Conservation (phyloP, 257 asterid genomes). For the Anisodus acutangulus region DNA sequence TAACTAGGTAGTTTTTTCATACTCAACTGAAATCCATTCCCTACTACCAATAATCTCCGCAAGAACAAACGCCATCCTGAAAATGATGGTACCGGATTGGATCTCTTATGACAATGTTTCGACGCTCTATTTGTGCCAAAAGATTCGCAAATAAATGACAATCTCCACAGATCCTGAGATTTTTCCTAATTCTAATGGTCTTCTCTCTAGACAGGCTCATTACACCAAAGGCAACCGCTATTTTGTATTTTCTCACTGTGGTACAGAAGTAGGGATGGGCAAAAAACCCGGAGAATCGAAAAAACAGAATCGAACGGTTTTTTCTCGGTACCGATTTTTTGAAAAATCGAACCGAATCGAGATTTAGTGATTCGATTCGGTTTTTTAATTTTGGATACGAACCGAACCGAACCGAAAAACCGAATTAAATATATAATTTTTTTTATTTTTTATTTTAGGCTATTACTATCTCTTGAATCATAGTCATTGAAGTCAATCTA, state of each 20-base stretch:
- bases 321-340: too few relatives aligned
- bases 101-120: conserved; percentile 79
- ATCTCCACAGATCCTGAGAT: conserved; percentile 90
- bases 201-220: conserved; percentile 67
- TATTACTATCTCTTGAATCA: too few relatives aligned
- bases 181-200: conserved; percentile 76
- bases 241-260: conserved; percentile 94
- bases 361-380: too few relatives aligned
- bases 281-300: too few relatives aligned
- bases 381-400: too few relatives aligned
- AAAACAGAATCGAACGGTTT: too few relatives aligned
- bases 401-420: too few relatives aligned
- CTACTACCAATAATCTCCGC: conserved; percentile 89
- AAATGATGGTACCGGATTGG: conserved; percentile 94
- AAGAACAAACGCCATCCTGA: conserved; percentile 74
- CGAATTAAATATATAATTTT: too few relatives aligned
- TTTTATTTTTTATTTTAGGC: too few relatives aligned
- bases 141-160: conserved; percentile 83
- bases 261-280: conserved; percentile 64
- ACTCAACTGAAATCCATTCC: conserved; percentile 22
- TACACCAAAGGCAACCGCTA: conserved; percentile 72
- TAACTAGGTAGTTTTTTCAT: background rate
- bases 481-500: too few relatives aligned
- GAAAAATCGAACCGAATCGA: too few relatives aligned
- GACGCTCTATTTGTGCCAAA: conserved; percentile 62